Conservation (phyloP, 2,329 filamentous ascomycete genomes). For the Madurella mycetomatis region DNA sequence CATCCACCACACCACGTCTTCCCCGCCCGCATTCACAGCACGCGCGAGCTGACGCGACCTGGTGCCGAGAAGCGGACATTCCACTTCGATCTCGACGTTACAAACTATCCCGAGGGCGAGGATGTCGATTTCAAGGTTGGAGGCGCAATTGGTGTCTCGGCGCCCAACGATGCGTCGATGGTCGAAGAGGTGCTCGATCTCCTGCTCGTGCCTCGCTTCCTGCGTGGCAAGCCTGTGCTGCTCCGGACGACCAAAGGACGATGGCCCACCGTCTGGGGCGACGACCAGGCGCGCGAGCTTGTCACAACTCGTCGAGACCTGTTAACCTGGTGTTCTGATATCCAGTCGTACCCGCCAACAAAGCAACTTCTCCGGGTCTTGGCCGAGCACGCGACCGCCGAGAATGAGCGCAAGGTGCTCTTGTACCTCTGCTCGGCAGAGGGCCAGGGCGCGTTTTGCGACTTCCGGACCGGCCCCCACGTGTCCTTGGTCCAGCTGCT, state of each 20-base stretch:
- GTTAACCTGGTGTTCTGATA: slow-evolving; percentile 92
- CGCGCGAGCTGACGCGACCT: slow-evolving; percentile 78
- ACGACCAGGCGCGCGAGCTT: slow-evolving; percentile 79
- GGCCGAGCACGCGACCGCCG: slow-evolving; percentile 75
- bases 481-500: slow-evolving; percentile 82
- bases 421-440: slow-evolving; percentile 82
- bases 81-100: slow-evolving; percentile 95
- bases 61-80: slow-evolving; percentile 96
- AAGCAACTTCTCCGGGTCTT: slow-evolving; percentile 82
- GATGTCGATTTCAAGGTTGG: slow-evolving; percentile 92
- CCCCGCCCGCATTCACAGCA: slow-evolving; percentile 78
- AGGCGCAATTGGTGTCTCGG: slow-evolving; percentile 88
- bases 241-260: slow-evolving; percentile 75
- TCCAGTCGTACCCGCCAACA: slow-evolving; percentile 87
- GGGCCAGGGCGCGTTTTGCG: slow-evolving; percentile 88
- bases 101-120: slow-evolving; percentile 80
- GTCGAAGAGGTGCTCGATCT: slow-evolving; percentile 83
- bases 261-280: slow-evolving; percentile 98
- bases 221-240: slow-evolving; percentile 78
- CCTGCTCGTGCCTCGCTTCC: slow-evolving; percentile 72
- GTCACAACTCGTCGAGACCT: slow-evolving; percentile 85
- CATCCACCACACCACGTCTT: slow-evolving; percentile 92
- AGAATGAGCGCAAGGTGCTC: slow-evolving; percentile 84
- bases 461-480: slow-evolving; percentile 84
- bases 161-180: slow-evolving; percentile 70